Base-by-base conservation (phyloP, 106 monocot species). In the Narthecium ossifragum region DNA sequence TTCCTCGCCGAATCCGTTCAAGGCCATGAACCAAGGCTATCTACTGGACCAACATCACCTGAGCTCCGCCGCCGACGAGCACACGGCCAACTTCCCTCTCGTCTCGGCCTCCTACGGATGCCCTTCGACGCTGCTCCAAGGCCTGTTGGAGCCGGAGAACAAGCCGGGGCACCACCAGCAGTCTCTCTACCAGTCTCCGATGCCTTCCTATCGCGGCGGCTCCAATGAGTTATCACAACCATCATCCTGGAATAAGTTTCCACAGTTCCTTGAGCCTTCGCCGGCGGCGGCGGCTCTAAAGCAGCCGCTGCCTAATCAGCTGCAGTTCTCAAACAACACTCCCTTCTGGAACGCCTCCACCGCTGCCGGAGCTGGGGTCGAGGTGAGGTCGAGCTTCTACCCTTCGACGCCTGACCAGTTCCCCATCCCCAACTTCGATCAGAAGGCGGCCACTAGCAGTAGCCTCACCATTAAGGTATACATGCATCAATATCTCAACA, bases 291-390 rank as follows among this genome's bases (percentile, higher is more conserved):
- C n/a, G n/a, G n/a, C n/a, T n/a, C n/a, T n/a, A n/a, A 34, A 65
- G n/a, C 61, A 64, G 57, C 48, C 46, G 25, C 14, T 10, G 1
- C 24, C 8, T 8, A 53, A 61, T 30, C 51, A 53, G 32, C 41
- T 70, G 29, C 70, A 76, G 8, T 71, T 77, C 65, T 53, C 63
- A 11, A 66, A 70, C 55, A 77, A 34, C 60, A 51, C 65, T 21
- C 59, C 66, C 26, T 77, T 66, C 61, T 77, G 70, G 70, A 65
- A 65, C 30, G 56, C 75, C 55, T 52, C 60, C 31, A n/a, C 33
- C 73, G 71, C 61, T 6, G 36, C 38, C 12, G 52, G 66, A 1
- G 21, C 30, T 17, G 23, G 37, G 2, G 12, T 45, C 25, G 73
- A 61, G 12, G 32, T 13, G 17, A 51, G 46, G 26, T 30, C 75